Conservation (phyloP, 768 basidiomycete genomes). For the Cyclocybe cylindracea region DNA sequence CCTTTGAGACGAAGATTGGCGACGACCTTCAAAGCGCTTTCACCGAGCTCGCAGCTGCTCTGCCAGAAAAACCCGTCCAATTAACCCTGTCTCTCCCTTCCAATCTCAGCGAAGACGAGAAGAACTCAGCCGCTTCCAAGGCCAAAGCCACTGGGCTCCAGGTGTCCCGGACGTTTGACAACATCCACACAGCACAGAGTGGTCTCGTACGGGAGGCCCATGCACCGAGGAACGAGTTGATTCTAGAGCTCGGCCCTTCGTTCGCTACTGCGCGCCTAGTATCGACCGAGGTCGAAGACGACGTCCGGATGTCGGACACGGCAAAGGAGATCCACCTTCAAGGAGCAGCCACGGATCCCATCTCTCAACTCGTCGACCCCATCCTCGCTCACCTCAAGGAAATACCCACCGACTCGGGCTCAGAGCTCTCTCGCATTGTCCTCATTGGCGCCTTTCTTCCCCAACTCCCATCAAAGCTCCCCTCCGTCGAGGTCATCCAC, state of each 20-base stretch:
- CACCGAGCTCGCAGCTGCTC: background rate
- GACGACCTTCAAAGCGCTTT: conserved; percentile 2
- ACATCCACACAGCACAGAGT: conserved; percentile 1
- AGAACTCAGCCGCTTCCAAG: background rate
- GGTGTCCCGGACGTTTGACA: conserved; percentile 1
- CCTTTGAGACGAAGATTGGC: background rate
- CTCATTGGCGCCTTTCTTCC: background rate
- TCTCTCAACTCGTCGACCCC: conserved; percentile 5
- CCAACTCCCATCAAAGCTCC: background rate
- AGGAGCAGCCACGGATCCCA: background rate
- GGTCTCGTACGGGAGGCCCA: background rate
- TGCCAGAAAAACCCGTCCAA: conserved; percentile 1
- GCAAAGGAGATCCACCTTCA: background rate
- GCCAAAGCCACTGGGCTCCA: conserved; percentile 7
- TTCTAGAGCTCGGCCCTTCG: conserved; percentile 7
- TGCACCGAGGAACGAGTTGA: conserved; percentile 4
- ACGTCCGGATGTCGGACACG: conserved; percentile 3
- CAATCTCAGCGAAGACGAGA: conserved; percentile 4
- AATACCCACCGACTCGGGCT: background rate
- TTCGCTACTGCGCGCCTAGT: conserved; percentile 4
- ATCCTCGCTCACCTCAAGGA: background rate
- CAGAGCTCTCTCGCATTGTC: conserved; percentile 6
- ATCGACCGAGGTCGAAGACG: conserved; percentile 9
- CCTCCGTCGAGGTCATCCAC: background rate
- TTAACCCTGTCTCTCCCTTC: conserved; percentile 3